Evolutionary conservation across 768 basidiomycete species (phyloP).

Genomic region (Termitomyces sp.): DNA sequence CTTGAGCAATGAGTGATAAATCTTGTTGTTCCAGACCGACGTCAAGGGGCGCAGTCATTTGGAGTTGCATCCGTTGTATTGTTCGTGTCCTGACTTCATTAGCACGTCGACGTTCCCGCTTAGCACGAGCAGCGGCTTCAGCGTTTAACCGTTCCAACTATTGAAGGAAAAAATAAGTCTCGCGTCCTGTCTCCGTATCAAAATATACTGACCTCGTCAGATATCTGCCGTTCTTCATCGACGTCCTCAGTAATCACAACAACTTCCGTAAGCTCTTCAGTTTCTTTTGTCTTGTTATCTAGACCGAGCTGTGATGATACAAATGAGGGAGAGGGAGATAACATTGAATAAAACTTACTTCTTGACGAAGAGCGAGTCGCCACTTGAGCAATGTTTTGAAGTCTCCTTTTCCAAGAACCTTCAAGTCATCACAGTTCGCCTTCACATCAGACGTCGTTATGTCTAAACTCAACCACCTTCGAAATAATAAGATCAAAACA

Average conservation of each 20-base stretch:
- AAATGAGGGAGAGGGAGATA: not conserved
- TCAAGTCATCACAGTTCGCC: conserved; percentile 85
- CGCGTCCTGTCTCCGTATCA: not conserved
- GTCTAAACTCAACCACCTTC: conserved; percentile 67
- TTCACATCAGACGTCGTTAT: conserved; percentile 77
- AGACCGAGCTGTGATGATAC: conserved; percentile 59
- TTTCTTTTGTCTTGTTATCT: conserved; percentile 70
- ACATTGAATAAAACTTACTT: conserved; percentile 45
- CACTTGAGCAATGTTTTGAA: conserved; percentile 93
- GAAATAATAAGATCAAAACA: conserved; percentile 2
- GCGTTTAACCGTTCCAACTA: conserved; percentile 82
- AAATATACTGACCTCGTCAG: conserved; percentile 64
- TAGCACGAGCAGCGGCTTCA: conserved; percentile 66
- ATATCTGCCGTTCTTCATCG: conserved; percentile 87
- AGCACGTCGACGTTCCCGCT: conserved; percentile 75
- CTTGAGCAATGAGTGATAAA: conserved; percentile 68
- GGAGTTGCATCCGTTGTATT: conserved; percentile 91
- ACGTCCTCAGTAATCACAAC: conserved; percentile 61
- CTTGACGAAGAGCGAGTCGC: conserved; percentile 82
- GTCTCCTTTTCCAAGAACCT: conserved; percentile 96
- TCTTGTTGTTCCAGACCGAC: conserved; percentile 88
- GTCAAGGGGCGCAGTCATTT: conserved; percentile 97
- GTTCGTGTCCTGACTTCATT: conserved; percentile 88
- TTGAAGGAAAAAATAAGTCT: conserved; percentile 3
- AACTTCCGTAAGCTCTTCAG: conserved; percentile 71